A percentile compares a stretch with the other conserved stretches of the same genome.
These are phyloP conservation scores for Aureobasidium sp. DNA, from an alignment of 2,329 filamentous ascomycete genomes.

Conservation along the genomic window DNA sequence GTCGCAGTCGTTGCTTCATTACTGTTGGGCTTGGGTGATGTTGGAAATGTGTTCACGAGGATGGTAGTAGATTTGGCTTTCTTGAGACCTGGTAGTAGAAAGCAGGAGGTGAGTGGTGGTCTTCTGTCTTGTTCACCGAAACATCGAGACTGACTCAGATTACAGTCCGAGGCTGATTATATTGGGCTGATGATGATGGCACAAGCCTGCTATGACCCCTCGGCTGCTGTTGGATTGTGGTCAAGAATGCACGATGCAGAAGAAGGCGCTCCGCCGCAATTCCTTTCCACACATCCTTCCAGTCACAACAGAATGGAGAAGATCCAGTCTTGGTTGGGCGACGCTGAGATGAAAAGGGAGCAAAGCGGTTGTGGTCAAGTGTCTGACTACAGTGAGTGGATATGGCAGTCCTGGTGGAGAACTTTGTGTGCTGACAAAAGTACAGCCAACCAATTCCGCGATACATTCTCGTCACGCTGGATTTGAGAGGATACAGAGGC, in stretches of 20 bases:
- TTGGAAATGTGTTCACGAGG: constrained; percentile 23
- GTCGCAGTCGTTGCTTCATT: constrained; percentile 29
- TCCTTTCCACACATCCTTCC: constrained; percentile 70
- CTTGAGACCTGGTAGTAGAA: constrained; percentile 57
- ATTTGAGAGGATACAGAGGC: not conserved
- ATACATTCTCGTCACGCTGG: not conserved
- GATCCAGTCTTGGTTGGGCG: constrained; percentile 51
- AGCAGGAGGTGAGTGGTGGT: constrained; percentile 46
- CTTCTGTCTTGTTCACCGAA: not conserved
- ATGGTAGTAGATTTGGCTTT: constrained; percentile 55
- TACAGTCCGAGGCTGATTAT: constrained; percentile 61
- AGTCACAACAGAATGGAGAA: constrained; percentile 57
- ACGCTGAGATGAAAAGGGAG: constrained; percentile 33
- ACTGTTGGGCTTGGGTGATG: constrained; percentile 37
- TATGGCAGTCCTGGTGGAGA: not conserved
- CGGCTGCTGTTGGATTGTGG: constrained; percentile 56
- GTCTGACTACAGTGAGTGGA: constrained; percentile 14
- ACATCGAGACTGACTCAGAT: not conserved
- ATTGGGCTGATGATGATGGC: constrained; percentile 79
- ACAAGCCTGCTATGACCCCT: constrained; percentile 66
- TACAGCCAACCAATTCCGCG: constrained; percentile 1
- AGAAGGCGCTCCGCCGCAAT: constrained; percentile 52
- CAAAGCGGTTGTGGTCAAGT: constrained; percentile 14
- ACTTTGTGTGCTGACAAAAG: too few species aligned
- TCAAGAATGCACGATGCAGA: constrained; percentile 48